Evolutionary conservation across 169 alveolate species (phyloP).

Genomic region (Plasmodium cynomolgi): DNA sequence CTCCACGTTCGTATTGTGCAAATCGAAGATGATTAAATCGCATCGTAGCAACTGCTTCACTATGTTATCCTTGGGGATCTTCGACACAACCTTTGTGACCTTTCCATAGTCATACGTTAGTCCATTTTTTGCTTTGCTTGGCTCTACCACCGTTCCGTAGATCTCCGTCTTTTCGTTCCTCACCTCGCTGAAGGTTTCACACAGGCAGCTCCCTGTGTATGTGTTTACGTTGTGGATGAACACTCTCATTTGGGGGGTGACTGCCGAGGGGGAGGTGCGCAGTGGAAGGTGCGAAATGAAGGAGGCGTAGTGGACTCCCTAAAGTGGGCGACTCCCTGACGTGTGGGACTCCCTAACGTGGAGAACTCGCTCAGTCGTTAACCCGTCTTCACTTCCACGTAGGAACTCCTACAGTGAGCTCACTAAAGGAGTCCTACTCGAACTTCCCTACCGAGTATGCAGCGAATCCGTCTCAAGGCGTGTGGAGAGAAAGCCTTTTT

Average conservation of each 20-base stretch:
- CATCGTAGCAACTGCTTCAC: conserved; percentile 11
- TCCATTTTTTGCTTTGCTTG: neutral
- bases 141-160: conserved; percentile 26
- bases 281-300: neutral
- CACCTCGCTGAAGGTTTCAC: conserved; percentile 8
- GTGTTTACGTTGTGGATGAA: conserved; percentile 58
- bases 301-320: neutral
- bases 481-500: neutral
- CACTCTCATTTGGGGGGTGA: conserved; percentile 1
- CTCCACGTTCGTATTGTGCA: conserved; percentile 35
- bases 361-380: neutral
- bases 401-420: neutral
- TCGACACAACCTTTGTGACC: conserved; percentile 33
- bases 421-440: neutral
- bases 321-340: too few relatives aligned
- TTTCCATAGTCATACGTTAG: conserved; percentile 12
- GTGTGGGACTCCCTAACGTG: neutral
- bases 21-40: conserved; percentile 13
- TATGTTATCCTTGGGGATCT: conserved; percentile 21
- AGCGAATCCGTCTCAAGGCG: neutral
- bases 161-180: conserved; percentile 19
- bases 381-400: neutral
- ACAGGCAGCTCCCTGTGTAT: conserved; percentile 54
- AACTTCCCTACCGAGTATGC: neutral
- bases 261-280: too few relatives aligned